Evolutionary conservation across 768 basidiomycete species (phyloP).

Genomic region (Lentinus brumalis): DNA sequence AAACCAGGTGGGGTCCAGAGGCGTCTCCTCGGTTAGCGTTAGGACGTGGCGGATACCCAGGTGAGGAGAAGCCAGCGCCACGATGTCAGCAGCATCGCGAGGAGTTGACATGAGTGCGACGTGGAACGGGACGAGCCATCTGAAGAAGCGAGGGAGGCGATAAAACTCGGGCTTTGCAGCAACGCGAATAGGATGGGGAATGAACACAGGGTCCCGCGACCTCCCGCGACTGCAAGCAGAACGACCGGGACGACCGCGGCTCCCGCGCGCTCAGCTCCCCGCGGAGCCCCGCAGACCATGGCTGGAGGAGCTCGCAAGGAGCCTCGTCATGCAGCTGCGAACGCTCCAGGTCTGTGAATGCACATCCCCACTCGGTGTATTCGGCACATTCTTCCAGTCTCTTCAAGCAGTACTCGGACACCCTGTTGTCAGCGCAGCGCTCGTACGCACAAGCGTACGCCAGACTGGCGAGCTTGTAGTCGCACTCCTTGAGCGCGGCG

Average conservation of each 20-base stretch:
- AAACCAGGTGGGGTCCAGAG: slow-evolving; percentile 52
- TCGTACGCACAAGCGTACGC: slow-evolving; percentile 52
- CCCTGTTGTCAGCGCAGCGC: slow-evolving; percentile 39
- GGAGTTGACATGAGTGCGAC: slow-evolving; percentile 66
- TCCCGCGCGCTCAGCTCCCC: slow-evolving; percentile 35
- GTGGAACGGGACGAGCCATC: slow-evolving; percentile 62
- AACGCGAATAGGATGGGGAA: slow-evolving; percentile 29
- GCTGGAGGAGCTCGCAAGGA: slow-evolving; percentile 34
- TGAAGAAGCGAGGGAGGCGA: slow-evolving; percentile 59
- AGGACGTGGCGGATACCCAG: slow-evolving; percentile 61
- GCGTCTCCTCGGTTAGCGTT: slow-evolving; percentile 60
- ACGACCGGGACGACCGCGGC: slow-evolving; percentile 33
- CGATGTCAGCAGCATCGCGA: slow-evolving; percentile 50
- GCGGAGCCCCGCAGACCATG: slow-evolving; percentile 45
- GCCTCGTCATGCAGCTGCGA: slow-evolving; percentile 40
- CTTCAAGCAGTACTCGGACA: slow-evolving; percentile 46
- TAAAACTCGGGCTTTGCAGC: slow-evolving; percentile 26
- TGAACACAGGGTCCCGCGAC: slow-evolving; percentile 42
- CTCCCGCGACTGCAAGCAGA: slow-evolving; percentile 46
- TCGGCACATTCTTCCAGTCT: slow-evolving; percentile 46
- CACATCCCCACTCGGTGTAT: slow-evolving; percentile 54
- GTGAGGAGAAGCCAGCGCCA: slow-evolving; percentile 43
- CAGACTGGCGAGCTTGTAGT: slow-evolving; percentile 55
- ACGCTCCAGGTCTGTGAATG: slow-evolving; percentile 46
- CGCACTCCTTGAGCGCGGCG: slow-evolving; percentile 35